Percentiles rank a stretch among this genome's conserved stretches.
phyloP scores from a whole-genome alignment of 78 protist genomes.

The Chrysochromulina tobinii region DNA sequence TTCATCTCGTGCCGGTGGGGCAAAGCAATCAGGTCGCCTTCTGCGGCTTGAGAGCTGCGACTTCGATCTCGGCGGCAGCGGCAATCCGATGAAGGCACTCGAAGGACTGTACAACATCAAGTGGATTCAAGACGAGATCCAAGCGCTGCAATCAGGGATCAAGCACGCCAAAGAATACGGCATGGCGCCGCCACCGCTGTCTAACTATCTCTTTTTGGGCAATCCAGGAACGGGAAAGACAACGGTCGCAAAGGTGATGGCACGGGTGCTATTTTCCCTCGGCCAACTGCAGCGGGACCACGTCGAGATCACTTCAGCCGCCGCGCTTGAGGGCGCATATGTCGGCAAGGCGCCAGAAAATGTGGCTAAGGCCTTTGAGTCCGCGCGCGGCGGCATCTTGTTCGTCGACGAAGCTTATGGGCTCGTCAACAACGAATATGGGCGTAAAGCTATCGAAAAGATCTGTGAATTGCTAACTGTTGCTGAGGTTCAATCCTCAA shows the following conservation, averaged over 20 bases:
- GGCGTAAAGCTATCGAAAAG: background rate
- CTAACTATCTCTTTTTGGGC: background rate
- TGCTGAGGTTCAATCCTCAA: too few species aligned
- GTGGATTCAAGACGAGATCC: too few species aligned
- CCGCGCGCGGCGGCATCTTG: slow-evolving; percentile 18
- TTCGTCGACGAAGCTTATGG: slow-evolving; percentile 62
- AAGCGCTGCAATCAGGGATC: too few species aligned
- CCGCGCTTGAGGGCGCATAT: background rate
- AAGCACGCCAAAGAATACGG: too few species aligned
- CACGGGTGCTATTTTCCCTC: background rate
- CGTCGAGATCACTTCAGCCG: slow-evolving; percentile 1
- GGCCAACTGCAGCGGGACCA: background rate
- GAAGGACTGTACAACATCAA: too few species aligned
- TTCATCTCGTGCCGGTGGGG: too few species aligned
- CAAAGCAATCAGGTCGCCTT: too few species aligned
- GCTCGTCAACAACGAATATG: background rate
- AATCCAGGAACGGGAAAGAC: slow-evolving; percentile 53
- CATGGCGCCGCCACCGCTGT: too few species aligned
- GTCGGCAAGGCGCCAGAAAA: slow-evolving; percentile 3
- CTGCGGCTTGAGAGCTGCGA: too few species aligned
- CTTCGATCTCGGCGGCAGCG: too few species aligned
- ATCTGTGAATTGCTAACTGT: background rate
- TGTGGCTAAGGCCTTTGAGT: background rate
- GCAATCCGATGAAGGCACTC: too few species aligned
- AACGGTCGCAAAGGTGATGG: slow-evolving; percentile 40